Base-by-base conservation (phyloP, 169 alveolate genomes). In the Cryptosporidium tyzzeri region DNA sequence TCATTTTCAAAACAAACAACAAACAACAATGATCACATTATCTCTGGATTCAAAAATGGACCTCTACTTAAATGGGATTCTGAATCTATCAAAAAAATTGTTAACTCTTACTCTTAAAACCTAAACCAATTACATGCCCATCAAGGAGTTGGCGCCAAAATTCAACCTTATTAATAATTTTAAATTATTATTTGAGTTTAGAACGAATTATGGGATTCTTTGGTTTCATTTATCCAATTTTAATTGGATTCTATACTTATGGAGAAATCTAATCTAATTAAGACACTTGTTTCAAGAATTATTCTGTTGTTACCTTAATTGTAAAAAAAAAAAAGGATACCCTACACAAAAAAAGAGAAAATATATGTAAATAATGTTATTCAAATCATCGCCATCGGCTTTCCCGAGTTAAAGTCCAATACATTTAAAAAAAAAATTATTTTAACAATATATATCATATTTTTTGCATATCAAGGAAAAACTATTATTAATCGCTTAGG, bases 11-110 rank as follows among this genome's bases (percentile, higher is more conserved):
- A 29, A 16, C 31, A 39, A 41, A 23, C 58, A 41, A 23, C 58
- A 45, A 44, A 26, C 8, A 50, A 44, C 51, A 10, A 44, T 41
- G 37, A 16, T 12, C 21, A 73, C 0, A 12, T 10, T 10, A 21
- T 80, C 10, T 80, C 67, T 39, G 89, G 89, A 26, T 59, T 80
- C 55, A 80, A 62, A 62, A 59, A 59, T 14, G 89, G 89, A 21
- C 80, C 74, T 33, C 39, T 80, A n/a, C 67, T 80, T 18, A 62
- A 80, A 26, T 80, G 89, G 89, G 65, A 61, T 37, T 67, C 80
- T 33, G 55, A 65, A 59, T 1, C 21, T 6, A 65, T 65, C 21
- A 65, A 65, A 65, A 37, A n/a, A n/a, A 26, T 65, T 10, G 16
- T 65, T 23, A 3, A 31, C 16, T 31, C 50, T 26, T 8, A 26